Evolutionary conservation across 2,329 filamentous ascomycete genomes (phyloP).

Genomic region (Beauveria sp.): DNA sequence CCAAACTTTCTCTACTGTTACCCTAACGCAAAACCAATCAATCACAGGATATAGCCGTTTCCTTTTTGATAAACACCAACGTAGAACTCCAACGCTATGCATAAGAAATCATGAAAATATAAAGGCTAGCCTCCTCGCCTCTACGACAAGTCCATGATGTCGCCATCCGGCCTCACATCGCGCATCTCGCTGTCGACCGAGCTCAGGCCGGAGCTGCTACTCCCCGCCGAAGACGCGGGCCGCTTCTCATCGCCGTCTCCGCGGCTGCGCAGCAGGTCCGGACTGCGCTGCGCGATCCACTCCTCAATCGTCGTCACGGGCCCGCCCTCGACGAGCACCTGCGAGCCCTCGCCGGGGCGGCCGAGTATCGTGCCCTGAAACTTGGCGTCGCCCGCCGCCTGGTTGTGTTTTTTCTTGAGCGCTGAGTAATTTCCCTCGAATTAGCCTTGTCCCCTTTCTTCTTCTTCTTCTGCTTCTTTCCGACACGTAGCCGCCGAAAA

Average conservation of each 20-base stretch:
- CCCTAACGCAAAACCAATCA: background rate
- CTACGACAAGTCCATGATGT: slow-evolving; percentile 8
- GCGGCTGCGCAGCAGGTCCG: slow-evolving; percentile 1
- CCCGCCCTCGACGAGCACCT: slow-evolving; percentile 73
- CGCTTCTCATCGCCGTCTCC: background rate
- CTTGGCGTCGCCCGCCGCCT: slow-evolving; percentile 77
- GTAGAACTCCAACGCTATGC: slow-evolving; percentile 38
- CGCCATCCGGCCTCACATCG: background rate
- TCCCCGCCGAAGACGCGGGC: slow-evolving; percentile 31
- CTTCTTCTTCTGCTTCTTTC: background rate
- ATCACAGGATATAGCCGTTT: background rate
- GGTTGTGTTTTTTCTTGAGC: slow-evolving; percentile 87
- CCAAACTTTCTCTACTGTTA: no score
- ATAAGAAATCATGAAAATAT: slow-evolving; percentile 10
- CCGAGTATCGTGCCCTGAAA: slow-evolving; percentile 81
- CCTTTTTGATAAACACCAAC: background rate
- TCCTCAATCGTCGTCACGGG: slow-evolving; percentile 27
- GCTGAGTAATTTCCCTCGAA: slow-evolving; percentile 34
- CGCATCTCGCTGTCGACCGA: slow-evolving; percentile 34
- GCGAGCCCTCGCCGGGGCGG: slow-evolving; percentile 59
- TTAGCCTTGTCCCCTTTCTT: background rate
- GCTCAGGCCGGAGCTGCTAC: slow-evolving; percentile 42
- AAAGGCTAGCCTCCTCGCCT: background rate
- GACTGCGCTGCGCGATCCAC: slow-evolving; percentile 27
- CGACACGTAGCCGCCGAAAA: background rate